Evolutionary conservation across 768 basidiomycete species (phyloP).

Genomic region (Clathrus columnatus): DNA sequence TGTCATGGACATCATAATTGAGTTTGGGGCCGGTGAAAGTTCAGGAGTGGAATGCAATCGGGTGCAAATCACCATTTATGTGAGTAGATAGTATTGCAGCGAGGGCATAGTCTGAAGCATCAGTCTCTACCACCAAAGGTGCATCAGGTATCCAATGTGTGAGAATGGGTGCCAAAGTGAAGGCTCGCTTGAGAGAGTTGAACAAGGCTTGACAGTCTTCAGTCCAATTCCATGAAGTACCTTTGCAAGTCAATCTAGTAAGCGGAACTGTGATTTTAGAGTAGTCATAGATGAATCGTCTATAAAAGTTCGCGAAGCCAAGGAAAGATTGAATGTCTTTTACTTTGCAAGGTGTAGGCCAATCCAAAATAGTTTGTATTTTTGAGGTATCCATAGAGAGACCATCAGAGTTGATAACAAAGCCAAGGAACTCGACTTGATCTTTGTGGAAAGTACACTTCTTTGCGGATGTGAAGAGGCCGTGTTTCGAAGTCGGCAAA

Average conservation of each 20-base stretch:
- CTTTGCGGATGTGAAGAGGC: constrained; percentile 25
- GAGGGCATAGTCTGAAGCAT: not conserved
- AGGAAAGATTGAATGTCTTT: constrained; percentile 36
- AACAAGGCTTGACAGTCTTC: constrained; percentile 19
- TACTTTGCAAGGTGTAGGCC: constrained; percentile 21
- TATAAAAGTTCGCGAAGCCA: constrained; percentile 27
- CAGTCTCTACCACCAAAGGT: not conserved
- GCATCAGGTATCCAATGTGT: not conserved
- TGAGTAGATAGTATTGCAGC: not conserved
- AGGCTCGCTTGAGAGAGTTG: constrained; percentile 19
- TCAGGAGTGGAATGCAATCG: not conserved
- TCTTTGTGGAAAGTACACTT: constrained; percentile 32
- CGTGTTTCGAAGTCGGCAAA: constrained; percentile 25
- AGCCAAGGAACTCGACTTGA: constrained; percentile 29
- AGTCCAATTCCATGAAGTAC: constrained; percentile 22
- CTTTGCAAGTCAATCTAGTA: constrained; percentile 22
- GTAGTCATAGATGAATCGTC: constrained; percentile 25
- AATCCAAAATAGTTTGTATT: constrained; percentile 17
- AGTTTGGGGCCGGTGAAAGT: not conserved
- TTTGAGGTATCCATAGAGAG: constrained; percentile 15
- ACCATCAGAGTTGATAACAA: constrained; percentile 5
- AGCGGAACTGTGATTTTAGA: constrained; percentile 27
- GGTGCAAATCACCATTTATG: not conserved
- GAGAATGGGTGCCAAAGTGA: constrained; percentile 20
- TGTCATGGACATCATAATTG: constrained; percentile 9